phyloP scores from a whole-genome alignment of 768 basidiomycete species.

The Lactarius akahatsu region DNA sequence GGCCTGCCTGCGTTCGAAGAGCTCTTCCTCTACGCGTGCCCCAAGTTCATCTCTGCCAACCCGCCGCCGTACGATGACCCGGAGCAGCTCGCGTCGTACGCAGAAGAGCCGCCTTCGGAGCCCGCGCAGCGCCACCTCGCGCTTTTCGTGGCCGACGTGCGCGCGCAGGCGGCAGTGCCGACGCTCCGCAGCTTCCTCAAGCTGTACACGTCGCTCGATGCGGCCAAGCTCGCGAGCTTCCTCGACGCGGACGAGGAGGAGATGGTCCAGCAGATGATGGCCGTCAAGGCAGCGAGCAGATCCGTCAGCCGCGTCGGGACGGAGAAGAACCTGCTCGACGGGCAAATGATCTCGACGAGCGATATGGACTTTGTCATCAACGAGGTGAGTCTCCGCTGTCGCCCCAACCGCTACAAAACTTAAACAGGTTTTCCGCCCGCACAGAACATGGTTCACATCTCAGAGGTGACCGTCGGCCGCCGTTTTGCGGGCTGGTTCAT shows the following conservation, averaged over 20 bases:
- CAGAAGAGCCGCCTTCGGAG: slow-evolving; percentile 51
- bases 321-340: slow-evolving; percentile 67
- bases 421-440: background rate
- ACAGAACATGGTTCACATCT: slow-evolving; percentile 95
- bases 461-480: slow-evolving; percentile 89
- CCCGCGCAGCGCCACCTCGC: slow-evolving; percentile 81
- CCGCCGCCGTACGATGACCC: slow-evolving; percentile 91
- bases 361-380: slow-evolving; percentile 96
- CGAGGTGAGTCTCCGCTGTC: slow-evolving; percentile 53
- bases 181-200: slow-evolving; percentile 91
- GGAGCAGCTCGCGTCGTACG: slow-evolving; percentile 48
- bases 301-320: slow-evolving; percentile 59
- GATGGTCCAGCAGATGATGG: slow-evolving; percentile 96
- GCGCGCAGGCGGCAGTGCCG: slow-evolving; percentile 72
- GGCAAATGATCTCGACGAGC: slow-evolving; percentile 84
- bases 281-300: slow-evolving; percentile 85
- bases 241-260: slow-evolving; percentile 90
- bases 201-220: slow-evolving; percentile 91
- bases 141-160: slow-evolving; percentile 81
- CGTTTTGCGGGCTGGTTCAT: slow-evolving; percentile 98
- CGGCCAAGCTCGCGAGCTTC: slow-evolving; percentile 89
- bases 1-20: slow-evolving; percentile 83
- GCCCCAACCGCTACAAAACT: background rate
- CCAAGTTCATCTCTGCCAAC: slow-evolving; percentile 95
- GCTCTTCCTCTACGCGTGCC: slow-evolving; percentile 91